Evolutionary conservation across 148 eudicot species (phyloP).

Genomic region (Rhododendron vialii): DNA sequence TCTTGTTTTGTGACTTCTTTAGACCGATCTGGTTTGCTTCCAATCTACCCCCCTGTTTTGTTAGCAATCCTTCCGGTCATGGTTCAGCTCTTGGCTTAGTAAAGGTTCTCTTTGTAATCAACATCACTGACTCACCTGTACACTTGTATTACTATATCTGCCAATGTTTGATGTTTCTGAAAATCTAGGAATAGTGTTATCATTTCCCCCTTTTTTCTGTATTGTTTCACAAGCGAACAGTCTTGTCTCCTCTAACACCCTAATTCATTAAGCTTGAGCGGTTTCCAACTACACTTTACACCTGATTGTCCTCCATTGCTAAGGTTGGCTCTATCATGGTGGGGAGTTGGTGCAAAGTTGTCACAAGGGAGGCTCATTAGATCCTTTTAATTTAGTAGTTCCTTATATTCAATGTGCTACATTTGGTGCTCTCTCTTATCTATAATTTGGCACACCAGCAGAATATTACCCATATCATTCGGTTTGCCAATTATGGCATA

Average conservation of each 20-base stretch:
- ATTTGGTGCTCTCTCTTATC: neutral
- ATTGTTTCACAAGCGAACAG: neutral
- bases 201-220: neutral
- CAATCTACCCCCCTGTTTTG: neutral
- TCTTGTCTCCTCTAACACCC: neutral
- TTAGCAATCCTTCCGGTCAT: neutral
- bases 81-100: neutral
- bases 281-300: neutral
- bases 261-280: neutral
- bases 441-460: neutral
- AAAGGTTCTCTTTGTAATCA: neutral
- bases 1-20: neutral
- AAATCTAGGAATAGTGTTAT: neutral
- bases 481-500: neutral
- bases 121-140: neutral
- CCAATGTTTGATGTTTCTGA: neutral
- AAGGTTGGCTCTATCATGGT: neutral
- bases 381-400: neutral
- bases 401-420: neutral
- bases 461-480: neutral
- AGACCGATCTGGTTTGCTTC: neutral
- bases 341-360: neutral
- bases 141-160: neutral
- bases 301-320: neutral
- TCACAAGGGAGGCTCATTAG: neutral